Evolutionary conservation across 805 yeast species (phyloP).

Genomic region (Kazachstania africana): DNA sequence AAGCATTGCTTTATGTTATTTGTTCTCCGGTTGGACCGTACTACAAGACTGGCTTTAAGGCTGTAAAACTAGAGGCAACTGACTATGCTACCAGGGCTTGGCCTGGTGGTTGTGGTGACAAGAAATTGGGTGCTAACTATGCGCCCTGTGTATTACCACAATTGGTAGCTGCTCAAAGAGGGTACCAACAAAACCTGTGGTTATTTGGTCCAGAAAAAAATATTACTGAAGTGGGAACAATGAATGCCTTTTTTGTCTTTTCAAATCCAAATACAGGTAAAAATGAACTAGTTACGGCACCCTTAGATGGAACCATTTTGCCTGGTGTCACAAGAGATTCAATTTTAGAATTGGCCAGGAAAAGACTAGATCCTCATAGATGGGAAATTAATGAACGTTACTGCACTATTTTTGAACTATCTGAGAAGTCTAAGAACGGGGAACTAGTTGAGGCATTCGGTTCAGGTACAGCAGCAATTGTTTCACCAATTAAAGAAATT

Average conservation of each 20-base stretch:
- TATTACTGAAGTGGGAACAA: conserved; percentile 94
- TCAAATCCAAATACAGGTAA: conserved; percentile 58
- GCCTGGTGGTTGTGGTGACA: conserved; percentile 98
- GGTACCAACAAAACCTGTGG: conserved; percentile 94
- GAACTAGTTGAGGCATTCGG: conserved; percentile 90
- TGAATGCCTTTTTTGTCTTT: conserved; percentile 87
- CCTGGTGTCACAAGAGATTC: conserved; percentile 96
- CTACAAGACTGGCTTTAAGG: conserved; percentile 91
- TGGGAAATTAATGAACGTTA: conserved; percentile 81
- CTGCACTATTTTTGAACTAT: conserved; percentile 69
- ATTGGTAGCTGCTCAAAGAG: conserved; percentile 75
- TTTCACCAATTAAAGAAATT: conserved; percentile 80
- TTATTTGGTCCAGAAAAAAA: conserved; percentile 77
- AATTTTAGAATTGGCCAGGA: conserved; percentile 61
- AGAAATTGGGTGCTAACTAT: conserved; percentile 92
- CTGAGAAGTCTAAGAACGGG: conserved; percentile 63
- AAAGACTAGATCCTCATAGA: conserved; percentile 55
- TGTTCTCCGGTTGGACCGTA: conserved; percentile 96
- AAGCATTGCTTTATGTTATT: conserved; percentile 73
- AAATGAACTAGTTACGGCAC: conserved; percentile 89
- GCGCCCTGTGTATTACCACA: conserved; percentile 93
- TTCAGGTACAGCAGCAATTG: conserved; percentile 96
- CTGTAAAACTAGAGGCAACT: conserved; percentile 86
- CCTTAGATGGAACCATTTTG: conserved; percentile 90
- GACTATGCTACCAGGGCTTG: conserved; percentile 94